Evolutionary conservation across 2,329 filamentous ascomycete species (phyloP), one percentile per base, ranked within the genome.

Genomic region (Furcasterigmium furcatum): DNA sequence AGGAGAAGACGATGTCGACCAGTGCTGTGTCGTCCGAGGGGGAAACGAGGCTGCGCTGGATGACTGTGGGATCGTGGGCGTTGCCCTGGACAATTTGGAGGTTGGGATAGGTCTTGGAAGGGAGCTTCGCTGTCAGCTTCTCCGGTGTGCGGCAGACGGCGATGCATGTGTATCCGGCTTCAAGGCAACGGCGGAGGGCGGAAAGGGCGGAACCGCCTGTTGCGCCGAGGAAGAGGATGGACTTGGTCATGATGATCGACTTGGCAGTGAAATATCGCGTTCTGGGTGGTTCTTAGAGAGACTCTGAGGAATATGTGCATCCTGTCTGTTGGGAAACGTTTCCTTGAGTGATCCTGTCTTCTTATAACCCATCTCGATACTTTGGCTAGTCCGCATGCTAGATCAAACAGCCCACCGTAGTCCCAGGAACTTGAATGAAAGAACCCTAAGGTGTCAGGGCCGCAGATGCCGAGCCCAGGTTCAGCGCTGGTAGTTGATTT

Each of bases 181-280:
- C 62, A 9, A 81, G 69, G 21, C 67, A 62, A 34, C 64, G 63
- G 20, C 65, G 66, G 34, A 81, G 70, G 14, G 68, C 64, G 3
- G 73, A 61, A 46, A 77, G 67, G 44, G 70, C 74, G 50, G 66
- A 66, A 40, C 77, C 77, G 27, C 68, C 71, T 19, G 72, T 79
- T 35, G 76, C 73, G 47, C 78, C 78, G 44, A 80, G 66, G 63
- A 81, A 77, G 38, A 72, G 66, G 45, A 79, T 58, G 4, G 72
- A 68, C 50, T 72, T 68, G 30, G 24, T 18, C 34, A 36, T 36
- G 30, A 3, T 32, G 30, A n/a, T n/a, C n/a, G n/a, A n/a, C n/a
- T n/a, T n/a, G n/a, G n/a, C n/a, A n/a, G 7, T 32, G 14, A n/a
- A 13, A 32, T 32, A 16, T n/a, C 16, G 30, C 4, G 30, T n/a